Conservation (phyloP, 2,329 filamentous ascomycete genomes). For the Diaporthe humulicola region DNA sequence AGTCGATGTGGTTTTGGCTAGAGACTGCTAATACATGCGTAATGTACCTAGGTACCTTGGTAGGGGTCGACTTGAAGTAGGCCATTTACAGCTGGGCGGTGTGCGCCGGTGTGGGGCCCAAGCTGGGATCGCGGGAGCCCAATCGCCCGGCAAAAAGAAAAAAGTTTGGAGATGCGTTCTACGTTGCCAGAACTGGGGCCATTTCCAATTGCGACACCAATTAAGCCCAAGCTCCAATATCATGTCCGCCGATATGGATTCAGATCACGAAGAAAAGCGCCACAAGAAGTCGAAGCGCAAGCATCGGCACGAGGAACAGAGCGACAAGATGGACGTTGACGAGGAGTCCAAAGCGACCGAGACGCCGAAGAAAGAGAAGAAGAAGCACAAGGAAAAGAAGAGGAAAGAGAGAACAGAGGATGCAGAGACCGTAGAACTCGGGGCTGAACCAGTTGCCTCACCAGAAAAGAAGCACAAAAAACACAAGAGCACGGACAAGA, state of each 20-base stretch:
- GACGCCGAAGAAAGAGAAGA: slow-evolving; percentile 42
- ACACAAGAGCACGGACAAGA: slow-evolving; percentile 43
- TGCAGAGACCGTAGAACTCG: slow-evolving; percentile 45
- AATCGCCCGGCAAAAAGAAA: slow-evolving; percentile 38
- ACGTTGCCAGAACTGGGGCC: not conserved
- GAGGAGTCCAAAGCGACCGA: slow-evolving; percentile 27
- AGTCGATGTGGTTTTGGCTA: not conserved
- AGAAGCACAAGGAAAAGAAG: slow-evolving; percentile 52
- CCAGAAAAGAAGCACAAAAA: slow-evolving; percentile 37
- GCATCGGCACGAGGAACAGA: slow-evolving; percentile 39
- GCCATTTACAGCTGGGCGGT: slow-evolving; percentile 27
- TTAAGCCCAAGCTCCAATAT: not conserved
- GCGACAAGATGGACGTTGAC: slow-evolving; percentile 40
- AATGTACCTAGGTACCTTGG: not conserved
- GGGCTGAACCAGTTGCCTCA: slow-evolving; percentile 15
- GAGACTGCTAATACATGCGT: not conserved
- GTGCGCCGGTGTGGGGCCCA: slow-evolving; percentile 23
- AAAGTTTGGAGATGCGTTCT: slow-evolving; percentile 35
- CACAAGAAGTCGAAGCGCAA: slow-evolving; percentile 41
- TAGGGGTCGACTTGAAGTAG: slow-evolving; percentile 1
- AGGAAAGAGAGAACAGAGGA: slow-evolving; percentile 42
- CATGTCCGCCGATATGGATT: slow-evolving; percentile 37
- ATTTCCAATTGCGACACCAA: not conserved
- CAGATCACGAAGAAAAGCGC: slow-evolving; percentile 38
- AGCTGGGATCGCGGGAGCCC: slow-evolving; percentile 5